Base-by-base conservation (phyloP, 2,329 filamentous ascomycete species). In the Diaporthe citrichinensis region DNA sequence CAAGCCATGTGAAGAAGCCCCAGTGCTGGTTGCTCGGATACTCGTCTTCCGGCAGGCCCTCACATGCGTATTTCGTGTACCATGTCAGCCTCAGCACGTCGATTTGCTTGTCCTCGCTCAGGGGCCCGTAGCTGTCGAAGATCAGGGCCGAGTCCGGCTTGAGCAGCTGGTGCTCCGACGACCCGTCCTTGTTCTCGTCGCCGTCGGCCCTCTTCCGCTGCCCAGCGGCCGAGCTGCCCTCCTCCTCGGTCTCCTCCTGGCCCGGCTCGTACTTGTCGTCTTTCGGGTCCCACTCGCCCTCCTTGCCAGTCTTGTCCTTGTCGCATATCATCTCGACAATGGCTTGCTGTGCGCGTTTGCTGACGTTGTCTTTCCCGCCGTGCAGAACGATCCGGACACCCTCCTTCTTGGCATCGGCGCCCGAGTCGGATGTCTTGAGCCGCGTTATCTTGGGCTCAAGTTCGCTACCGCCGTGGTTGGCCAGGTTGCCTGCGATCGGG, bases 1-100 rank as follows among this genome's bases (percentile, higher is more conserved):
- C 91, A 81, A 98, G 91, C 97, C 97, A 99, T 25, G 96, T 98
- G 81, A 98, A 98, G 88, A 98, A 97, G 2, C 97, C 97, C 97
- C 96, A 98, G 81, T 91, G 89, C 15, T 62, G 28, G 25, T 84
- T 84, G 72, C 88, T 80, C 73, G 82, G 79, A 28, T 84, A 84
- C 57, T 87, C 86, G 14, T 85, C 79, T 36, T 83, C 79, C 80
- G 84, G 80, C 6, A 77, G 77, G 51, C 85, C 87, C 81, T 95
- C 92, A 83, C 97, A 98, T 0, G 95, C 96, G 81, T 95, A 92
- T 84, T 96, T 95, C 20, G 96, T 98, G 81, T 90, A 87, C 96
- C 96, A 99, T 49, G 94, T 92, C 81, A 98, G 83, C 73, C 92
- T 91, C 78, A 98, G 84, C 15, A 95, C 90, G 76, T 91, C 90